A percentile compares a stretch with the other conserved stretches of the same genome.
phyloP scores from a whole-genome alignment of 2,329 filamentous ascomycete genomes.

The Ophiosphaerella narmari region DNA sequence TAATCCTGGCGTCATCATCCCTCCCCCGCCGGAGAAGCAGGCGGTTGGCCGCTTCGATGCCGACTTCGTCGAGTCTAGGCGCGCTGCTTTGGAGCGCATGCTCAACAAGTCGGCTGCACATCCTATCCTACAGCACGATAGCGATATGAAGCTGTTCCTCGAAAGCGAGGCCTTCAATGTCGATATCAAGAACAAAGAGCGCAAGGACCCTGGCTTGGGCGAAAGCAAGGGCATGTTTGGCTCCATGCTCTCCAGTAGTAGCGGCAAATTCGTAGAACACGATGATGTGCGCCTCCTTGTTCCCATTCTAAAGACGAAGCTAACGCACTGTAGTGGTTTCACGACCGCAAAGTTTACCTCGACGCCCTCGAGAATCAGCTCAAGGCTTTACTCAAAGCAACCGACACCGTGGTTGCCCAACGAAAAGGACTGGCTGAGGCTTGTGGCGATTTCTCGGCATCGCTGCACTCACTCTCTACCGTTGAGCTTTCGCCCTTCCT shows the following conservation, averaged over 20 bases:
- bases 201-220: constrained; percentile 79
- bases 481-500: constrained; percentile 90
- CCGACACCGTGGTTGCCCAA: constrained; percentile 89
- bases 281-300: constrained; percentile 72
- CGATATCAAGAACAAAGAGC: constrained; percentile 97
- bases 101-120: constrained; percentile 93
- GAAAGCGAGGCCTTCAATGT: constrained; percentile 96
- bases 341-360: constrained; percentile 91
- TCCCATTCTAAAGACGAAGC: background rate
- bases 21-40: constrained; percentile 96
- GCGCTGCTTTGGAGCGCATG: constrained; percentile 95
- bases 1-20: constrained; percentile 92
- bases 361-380: constrained; percentile 92
- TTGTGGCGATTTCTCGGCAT: constrained; percentile 89
- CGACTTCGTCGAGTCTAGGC: constrained; percentile 92
- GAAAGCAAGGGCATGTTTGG: constrained; percentile 95
- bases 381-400: constrained; percentile 87
- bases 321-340: constrained; percentile 75
- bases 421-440: constrained; percentile 93
- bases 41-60: constrained; percentile 93
- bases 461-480: constrained; percentile 86
- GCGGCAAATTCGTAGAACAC: constrained; percentile 91
- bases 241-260: constrained; percentile 74
- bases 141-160: constrained; percentile 91
- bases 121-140: constrained; percentile 87